Conservation (phyloP, 2,329 filamentous ascomycete species). For the Claviceps sp. region DNA sequence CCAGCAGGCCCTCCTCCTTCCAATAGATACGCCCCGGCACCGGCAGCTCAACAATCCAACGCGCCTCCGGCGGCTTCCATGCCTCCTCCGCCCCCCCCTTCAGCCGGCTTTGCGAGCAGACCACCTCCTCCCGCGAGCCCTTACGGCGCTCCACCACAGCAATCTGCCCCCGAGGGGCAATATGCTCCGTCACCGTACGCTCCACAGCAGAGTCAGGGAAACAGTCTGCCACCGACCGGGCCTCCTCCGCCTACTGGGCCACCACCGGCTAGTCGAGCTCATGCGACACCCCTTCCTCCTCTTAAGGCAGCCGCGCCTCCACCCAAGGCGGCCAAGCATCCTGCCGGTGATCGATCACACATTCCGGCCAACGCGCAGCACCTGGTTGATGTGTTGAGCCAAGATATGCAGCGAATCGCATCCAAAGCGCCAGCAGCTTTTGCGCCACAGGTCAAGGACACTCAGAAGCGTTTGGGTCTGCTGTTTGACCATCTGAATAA, state of each 20-base stretch:
- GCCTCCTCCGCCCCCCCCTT: conserved; percentile 25
- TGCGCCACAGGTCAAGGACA: conserved; percentile 80
- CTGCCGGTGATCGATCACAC: conserved; percentile 78
- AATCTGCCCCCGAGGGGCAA: conserved; percentile 24
- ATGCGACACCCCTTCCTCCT: conserved; percentile 32
- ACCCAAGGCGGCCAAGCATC: conserved; percentile 50
- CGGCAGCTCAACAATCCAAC: conserved; percentile 37
- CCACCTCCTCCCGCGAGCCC: conserved; percentile 30
- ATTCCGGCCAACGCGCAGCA: conserved; percentile 66
- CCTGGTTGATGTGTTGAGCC: conserved; percentile 67
- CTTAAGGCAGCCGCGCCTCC: conserved; percentile 36
- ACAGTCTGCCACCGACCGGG: conserved; percentile 18
- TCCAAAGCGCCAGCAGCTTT: conserved; percentile 75
- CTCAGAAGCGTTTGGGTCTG: conserved; percentile 80
- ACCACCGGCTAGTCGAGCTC: conserved; percentile 20
- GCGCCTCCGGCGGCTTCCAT: conserved; percentile 27
- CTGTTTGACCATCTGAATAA: conserved; percentile 98
- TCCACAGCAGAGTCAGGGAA: conserved; percentile 29
- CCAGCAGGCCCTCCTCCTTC: conserved; percentile 55
- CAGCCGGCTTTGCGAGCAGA: conserved; percentile 23
- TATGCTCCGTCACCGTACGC: conserved; percentile 20
- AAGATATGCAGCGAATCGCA: conserved; percentile 82
- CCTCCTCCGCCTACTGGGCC: conserved; percentile 27
- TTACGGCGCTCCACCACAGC: conserved; percentile 33
- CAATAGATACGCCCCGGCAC: conserved; percentile 62